These are phyloP conservation scores for Leucosporidium yakuticum DNA, from an alignment of 768 basidiomycete species.

Conservation along the genomic window DNA sequence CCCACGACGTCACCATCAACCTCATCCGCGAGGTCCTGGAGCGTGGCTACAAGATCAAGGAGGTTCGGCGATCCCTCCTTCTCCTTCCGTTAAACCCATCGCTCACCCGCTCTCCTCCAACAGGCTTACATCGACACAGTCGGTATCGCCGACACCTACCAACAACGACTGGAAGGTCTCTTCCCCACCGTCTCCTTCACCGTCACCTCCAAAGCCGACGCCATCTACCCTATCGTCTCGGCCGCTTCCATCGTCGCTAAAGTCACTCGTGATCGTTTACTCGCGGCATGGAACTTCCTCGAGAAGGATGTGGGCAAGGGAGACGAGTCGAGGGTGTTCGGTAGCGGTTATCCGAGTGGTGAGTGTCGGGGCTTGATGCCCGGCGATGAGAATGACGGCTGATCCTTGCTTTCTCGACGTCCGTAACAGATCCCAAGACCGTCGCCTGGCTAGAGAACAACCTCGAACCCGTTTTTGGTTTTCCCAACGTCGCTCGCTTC, in stretches of 20 bases:
- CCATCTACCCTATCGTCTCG: constrained; percentile 92
- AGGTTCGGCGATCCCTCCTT: constrained; percentile 49
- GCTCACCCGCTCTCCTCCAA: not conserved
- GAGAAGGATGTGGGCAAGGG: constrained; percentile 50
- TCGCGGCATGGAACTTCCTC: constrained; percentile 73
- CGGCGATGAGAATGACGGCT: not conserved
- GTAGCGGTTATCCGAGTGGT: constrained; percentile 92
- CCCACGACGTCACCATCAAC: constrained; percentile 79
- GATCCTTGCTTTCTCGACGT: not conserved
- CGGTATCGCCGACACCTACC: constrained; percentile 77
- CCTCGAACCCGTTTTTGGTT: constrained; percentile 84
- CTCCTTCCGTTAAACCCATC: not conserved
- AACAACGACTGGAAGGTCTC: constrained; percentile 67
- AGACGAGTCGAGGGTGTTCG: constrained; percentile 45
- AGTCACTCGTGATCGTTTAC: constrained; percentile 84
- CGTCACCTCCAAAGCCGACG: constrained; percentile 86
- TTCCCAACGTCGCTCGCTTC: constrained; percentile 81
- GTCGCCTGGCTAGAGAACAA: constrained; percentile 72
- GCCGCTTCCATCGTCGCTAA: constrained; percentile 98
- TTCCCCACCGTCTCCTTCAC: constrained; percentile 81
- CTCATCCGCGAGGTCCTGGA: constrained; percentile 79
- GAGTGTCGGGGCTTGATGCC: constrained; percentile 15
- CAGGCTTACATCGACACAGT: constrained; percentile 94
- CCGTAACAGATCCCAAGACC: constrained; percentile 75
- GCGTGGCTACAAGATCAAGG: constrained; percentile 70